A percentile compares a stretch with the other conserved stretches of the same genome.
phyloP scores from a whole-genome alignment of 2,329 filamentous ascomycete genomes.

The Alternaria alternata region DNA sequence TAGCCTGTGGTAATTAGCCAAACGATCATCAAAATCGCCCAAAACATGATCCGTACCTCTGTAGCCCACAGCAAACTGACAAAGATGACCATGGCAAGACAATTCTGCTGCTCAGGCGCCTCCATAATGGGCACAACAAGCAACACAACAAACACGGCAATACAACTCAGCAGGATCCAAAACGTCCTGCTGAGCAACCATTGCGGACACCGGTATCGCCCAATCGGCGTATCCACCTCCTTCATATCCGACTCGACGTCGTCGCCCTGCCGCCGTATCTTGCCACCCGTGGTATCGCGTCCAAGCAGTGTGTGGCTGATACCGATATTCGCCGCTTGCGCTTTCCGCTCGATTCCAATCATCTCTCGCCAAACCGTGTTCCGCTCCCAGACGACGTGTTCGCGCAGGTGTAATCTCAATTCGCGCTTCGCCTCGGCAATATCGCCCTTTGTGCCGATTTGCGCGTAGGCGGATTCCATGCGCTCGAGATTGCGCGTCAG shows the following conservation, averaged over 20 bases:
- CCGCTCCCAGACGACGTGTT: slow-evolving; percentile 98
- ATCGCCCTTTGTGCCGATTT: slow-evolving; percentile 84
- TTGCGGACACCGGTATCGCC: slow-evolving; percentile 74
- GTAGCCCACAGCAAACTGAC: slow-evolving; percentile 97
- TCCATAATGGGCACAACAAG: slow-evolving; percentile 83
- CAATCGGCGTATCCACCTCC: slow-evolving; percentile 80
- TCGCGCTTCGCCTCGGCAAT: slow-evolving; percentile 79
- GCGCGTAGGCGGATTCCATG: slow-evolving; percentile 82
- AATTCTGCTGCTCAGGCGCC: slow-evolving; percentile 91
- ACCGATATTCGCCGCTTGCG: slow-evolving; percentile 91
- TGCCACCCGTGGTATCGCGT: slow-evolving; percentile 71
- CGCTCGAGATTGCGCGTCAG: slow-evolving; percentile 76
- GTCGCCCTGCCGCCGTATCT: slow-evolving; percentile 83
- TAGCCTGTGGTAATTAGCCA: slow-evolving; percentile 67
- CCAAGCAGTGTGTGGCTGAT: slow-evolving; percentile 80
- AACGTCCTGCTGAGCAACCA: slow-evolving; percentile 89
- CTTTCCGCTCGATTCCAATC: slow-evolving; percentile 95
- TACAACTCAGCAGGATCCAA: slow-evolving; percentile 74
- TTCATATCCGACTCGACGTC: slow-evolving; percentile 72
- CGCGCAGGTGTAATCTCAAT: slow-evolving; percentile 85
- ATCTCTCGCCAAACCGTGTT: slow-evolving; percentile 99
- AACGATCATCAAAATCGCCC: neutral
- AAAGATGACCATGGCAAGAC: slow-evolving; percentile 89
- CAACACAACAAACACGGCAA: slow-evolving; percentile 77
- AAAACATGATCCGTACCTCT: slow-evolving; percentile 67